Conservation (phyloP, 1,139 yeast genomes). For the Debaryomyces udenii region DNA sequence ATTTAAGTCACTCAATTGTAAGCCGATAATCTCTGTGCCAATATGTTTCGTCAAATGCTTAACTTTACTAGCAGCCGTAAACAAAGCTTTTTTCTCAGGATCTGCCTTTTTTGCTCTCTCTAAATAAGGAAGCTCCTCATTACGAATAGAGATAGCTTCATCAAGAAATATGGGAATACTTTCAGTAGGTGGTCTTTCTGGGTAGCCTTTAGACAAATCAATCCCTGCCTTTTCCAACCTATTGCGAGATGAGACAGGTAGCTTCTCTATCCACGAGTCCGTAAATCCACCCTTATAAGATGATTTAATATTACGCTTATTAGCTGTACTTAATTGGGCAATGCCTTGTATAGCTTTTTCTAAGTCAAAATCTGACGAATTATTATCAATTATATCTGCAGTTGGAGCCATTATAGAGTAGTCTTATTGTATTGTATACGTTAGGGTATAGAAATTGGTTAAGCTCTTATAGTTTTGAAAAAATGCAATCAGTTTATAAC, state of each 20-base stretch:
- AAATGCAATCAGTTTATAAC: background rate
- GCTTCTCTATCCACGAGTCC: conserved; percentile 20
- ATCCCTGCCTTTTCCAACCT: conserved; percentile 33
- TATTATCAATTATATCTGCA: conserved; percentile 1
- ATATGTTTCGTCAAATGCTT: conserved; percentile 48
- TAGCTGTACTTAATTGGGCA: conserved; percentile 2
- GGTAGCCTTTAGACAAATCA: conserved; percentile 39
- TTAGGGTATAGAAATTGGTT: background rate
- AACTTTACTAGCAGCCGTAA: conserved; percentile 56
- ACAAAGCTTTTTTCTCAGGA: conserved; percentile 54
- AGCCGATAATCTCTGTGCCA: conserved; percentile 60
- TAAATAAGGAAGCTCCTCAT: conserved; percentile 40
- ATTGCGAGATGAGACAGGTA: conserved; percentile 21
- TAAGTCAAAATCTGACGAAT: conserved; percentile 1
- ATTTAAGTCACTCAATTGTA: conserved; percentile 51
- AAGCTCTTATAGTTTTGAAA: background rate
- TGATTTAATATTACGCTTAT: conserved; percentile 7
- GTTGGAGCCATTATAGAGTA: conserved; percentile 4
- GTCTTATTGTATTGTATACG: background rate
- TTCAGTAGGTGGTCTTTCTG: conserved; percentile 27
- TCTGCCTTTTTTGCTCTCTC: conserved; percentile 55
- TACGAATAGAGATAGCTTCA: conserved; percentile 51
- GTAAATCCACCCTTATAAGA: conserved; percentile 17
- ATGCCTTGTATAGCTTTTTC: conserved; percentile 2
- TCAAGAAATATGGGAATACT: conserved; percentile 54